These are phyloP conservation scores for Amniculicola lignicola DNA, from an alignment of 495 filamentous ascomycete genomes.

Conservation along the genomic window DNA sequence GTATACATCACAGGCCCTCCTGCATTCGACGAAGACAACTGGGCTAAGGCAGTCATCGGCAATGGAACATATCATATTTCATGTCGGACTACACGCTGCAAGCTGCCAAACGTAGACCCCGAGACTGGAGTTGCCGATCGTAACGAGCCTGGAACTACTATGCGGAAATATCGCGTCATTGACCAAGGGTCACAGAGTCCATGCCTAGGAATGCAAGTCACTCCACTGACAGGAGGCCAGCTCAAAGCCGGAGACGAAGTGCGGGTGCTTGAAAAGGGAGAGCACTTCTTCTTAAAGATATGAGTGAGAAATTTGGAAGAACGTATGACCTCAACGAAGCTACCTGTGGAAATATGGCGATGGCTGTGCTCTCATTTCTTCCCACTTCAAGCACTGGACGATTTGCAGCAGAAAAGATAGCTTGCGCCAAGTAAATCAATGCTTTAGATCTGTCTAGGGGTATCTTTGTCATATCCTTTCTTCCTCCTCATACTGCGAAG, in stretches of 20 bases:
- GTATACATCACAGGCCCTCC: constrained; percentile 66
- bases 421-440: too few relatives aligned
- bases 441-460: too few relatives aligned
- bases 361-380: too few relatives aligned
- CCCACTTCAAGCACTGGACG: too few relatives aligned
- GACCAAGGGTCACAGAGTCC: constrained; percentile 70
- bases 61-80: constrained; percentile 55
- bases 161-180: constrained; percentile 67
- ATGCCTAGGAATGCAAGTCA: constrained; percentile 82
- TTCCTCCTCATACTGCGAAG: too few relatives aligned
- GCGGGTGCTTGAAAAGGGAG: constrained; percentile 57
- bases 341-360: too few relatives aligned
- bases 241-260: constrained; percentile 61
- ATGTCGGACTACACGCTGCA: constrained; percentile 71
- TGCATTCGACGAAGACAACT: constrained; percentile 70
- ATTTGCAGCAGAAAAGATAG: too few relatives aligned
- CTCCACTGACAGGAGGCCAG: constrained; percentile 53
- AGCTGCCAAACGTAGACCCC: constrained; percentile 79
- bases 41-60: constrained; percentile 68
- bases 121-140: constrained; percentile 66
- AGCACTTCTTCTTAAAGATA: constrained; percentile 53
- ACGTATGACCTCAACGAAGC: not conserved
- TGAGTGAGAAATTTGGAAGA: not conserved
- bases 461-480: too few relatives aligned
- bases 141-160: constrained; percentile 68